A percentile compares a stretch with the other conserved stretches of the same genome.
These are phyloP conservation scores for Metschnikowia santaceciliae DNA, from an alignment of 805 yeast species.

Conservation along the genomic window DNA sequence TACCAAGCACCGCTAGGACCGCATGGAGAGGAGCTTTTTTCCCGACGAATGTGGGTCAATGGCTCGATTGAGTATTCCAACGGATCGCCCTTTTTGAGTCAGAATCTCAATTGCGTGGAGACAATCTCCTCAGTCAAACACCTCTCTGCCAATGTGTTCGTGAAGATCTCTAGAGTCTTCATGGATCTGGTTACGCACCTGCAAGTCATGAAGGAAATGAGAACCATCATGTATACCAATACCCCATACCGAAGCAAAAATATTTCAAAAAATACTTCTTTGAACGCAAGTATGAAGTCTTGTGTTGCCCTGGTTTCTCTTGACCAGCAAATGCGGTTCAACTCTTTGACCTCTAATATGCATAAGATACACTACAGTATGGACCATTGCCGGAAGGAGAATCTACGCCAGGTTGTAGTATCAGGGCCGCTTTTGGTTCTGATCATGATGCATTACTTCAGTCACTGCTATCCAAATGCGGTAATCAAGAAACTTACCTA, in stretches of 20 bases:
- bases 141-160: constrained; percentile 40
- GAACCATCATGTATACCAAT: constrained; percentile 62
- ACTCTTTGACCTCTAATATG: constrained; percentile 75
- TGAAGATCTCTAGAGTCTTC: constrained; percentile 53
- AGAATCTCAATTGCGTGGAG: constrained; percentile 50
- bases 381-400: constrained; percentile 54
- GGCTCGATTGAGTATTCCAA: constrained; percentile 51
- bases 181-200: constrained; percentile 12
- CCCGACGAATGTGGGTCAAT: constrained; percentile 75
- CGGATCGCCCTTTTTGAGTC: constrained; percentile 27
- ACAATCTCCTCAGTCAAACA: constrained; percentile 38
- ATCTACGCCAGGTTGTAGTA: constrained; percentile 56
- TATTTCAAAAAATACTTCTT: background rate
- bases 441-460: constrained; percentile 50
- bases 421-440: constrained; percentile 82
- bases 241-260: constrained; percentile 20
- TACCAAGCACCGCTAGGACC: constrained; percentile 59
- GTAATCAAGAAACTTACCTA: constrained; percentile 38
- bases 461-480: constrained; percentile 11
- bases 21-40: constrained; percentile 30
- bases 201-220: constrained; percentile 41
- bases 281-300: background rate
- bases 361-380: constrained; percentile 79
- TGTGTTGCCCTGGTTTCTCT: constrained; percentile 27
- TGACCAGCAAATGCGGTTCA: constrained; percentile 54